These are phyloP conservation scores for Candida andamanensis DNA, from an alignment of 805 yeast species.

Conservation along the genomic window DNA sequence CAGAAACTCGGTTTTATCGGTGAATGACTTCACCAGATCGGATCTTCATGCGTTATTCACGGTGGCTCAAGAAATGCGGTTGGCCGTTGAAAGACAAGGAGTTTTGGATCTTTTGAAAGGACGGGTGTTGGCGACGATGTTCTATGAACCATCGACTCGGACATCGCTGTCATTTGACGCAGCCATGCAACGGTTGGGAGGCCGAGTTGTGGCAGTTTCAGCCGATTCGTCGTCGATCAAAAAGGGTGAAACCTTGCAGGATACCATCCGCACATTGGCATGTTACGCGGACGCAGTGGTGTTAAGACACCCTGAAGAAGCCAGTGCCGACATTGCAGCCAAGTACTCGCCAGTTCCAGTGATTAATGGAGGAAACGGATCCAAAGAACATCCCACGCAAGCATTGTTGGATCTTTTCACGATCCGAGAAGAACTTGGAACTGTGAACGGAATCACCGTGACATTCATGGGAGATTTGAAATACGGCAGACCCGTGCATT, in stretches of 20 bases:
- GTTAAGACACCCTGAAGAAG: slow-evolving; percentile 91
- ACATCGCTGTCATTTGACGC: slow-evolving; percentile 96
- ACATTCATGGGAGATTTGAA: slow-evolving; percentile 99
- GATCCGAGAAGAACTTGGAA: slow-evolving; percentile 97
- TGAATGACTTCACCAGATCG: slow-evolving; percentile 78
- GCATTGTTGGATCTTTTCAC: slow-evolving; percentile 97
- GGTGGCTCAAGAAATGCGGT: slow-evolving; percentile 96
- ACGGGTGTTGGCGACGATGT: slow-evolving; percentile 86
- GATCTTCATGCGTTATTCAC: slow-evolving; percentile 91
- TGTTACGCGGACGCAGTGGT: slow-evolving; percentile 97
- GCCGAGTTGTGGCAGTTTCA: slow-evolving; percentile 85
- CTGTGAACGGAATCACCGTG: slow-evolving; percentile 95
- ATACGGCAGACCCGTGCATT: slow-evolving; percentile 98
- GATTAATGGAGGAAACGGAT: slow-evolving; percentile 96
- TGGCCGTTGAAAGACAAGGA: slow-evolving; percentile 95
- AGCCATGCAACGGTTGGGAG: slow-evolving; percentile 99
- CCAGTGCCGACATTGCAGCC: slow-evolving; percentile 89
- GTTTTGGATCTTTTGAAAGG: slow-evolving; percentile 88
- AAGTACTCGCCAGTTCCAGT: slow-evolving; percentile 96
- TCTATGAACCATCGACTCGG: slow-evolving; percentile 97
- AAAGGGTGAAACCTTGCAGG: slow-evolving; percentile 98
- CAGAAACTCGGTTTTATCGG: slow-evolving; percentile 83
- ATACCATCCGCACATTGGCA: slow-evolving; percentile 90
- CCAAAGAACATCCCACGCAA: slow-evolving; percentile 98
- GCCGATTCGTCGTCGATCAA: slow-evolving; percentile 89